These are phyloP conservation scores for Rutstroemia sp. DNA, from an alignment of 2,329 filamentous ascomycete species.

Conservation along the genomic window DNA sequence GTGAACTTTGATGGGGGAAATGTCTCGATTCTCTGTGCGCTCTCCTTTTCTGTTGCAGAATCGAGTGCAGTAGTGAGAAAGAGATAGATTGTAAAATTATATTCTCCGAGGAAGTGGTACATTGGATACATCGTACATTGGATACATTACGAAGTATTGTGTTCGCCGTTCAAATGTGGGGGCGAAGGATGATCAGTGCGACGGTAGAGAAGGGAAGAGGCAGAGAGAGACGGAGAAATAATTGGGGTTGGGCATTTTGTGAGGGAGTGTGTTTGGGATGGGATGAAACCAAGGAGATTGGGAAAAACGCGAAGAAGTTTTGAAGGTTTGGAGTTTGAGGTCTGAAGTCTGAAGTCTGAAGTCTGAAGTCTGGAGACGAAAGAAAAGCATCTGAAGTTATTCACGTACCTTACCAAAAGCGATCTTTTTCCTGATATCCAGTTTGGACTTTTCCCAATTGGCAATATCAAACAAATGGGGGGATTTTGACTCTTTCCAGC, in stretches of 20 bases:
- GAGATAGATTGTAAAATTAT: constrained; percentile 2
- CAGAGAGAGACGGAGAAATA: not conserved
- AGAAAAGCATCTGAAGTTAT: not conserved
- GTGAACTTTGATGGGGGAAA: not conserved
- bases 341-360: not conserved
- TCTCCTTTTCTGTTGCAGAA: constrained; percentile 8
- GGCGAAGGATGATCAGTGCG: constrained; percentile 1
- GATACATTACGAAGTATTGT: not conserved
- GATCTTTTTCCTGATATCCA: not conserved
- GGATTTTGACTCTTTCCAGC: not conserved
- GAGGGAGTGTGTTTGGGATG: not conserved
- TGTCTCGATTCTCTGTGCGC: constrained; percentile 2
- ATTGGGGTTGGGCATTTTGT: too few species aligned
- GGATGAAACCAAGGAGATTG: not conserved
- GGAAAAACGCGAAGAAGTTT: not conserved
- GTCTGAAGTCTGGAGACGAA: not conserved
- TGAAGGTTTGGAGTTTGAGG: not conserved
- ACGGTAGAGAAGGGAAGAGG: not conserved
- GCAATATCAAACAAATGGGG: not conserved
- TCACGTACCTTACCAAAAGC: constrained; percentile 3
- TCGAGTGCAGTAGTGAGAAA: constrained; percentile 1
- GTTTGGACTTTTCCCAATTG: not conserved
- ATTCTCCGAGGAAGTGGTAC: not conserved
- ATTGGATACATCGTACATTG: not conserved
- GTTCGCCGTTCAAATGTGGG: not conserved